Base-by-base conservation (phyloP, 495 filamentous ascomycete genomes). In the Geoglossum glabrum region DNA sequence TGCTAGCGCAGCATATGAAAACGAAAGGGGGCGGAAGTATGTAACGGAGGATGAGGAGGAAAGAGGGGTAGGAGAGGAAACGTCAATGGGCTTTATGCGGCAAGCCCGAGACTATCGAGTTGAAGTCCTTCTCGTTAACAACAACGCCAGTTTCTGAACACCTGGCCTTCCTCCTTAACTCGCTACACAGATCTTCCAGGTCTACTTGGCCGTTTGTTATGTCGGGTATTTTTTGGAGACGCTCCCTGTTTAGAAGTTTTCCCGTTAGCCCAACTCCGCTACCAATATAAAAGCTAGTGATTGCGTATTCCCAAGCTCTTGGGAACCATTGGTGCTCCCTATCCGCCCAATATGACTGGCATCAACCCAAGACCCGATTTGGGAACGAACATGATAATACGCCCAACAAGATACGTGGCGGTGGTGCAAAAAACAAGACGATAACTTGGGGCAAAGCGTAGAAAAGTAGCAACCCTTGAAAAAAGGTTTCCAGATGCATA, bases 131-230 rank as follows among this genome's bases (percentile, higher is more conserved):
- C 70, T 95, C 79, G 62, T 87, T 84, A 52, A 98, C 84, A 25
- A 96, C 87, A n/a, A 90, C 85, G 28, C 92, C 90, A 27, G 76
- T 80, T 65, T 93, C 92, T 1, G 88, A 93, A 66, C 93, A 99
- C 66, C 90, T 90, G 49, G 93, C 93, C 71, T 99, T 99, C 64
- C 85, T 84, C 58, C 89, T 84, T n/a, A 99, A 78, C 61, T 99
- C 89, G 6, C 84, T 81, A 70, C 93, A 99, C 13, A 99, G 76
- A 56, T 79, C 78, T 66, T 99, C 93, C 62, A 99, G 83, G 62
- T 99, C 92, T 60, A 95, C 80, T 61, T 90, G 86, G 62, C 88
- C 90, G 51, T 78, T 82, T 63, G 84, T 83, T 65, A 92, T 92
- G 64, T 82, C 87, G 54, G 88, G 84, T 68, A 89, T 92, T 26